Percentiles rank a stretch among this genome's conserved stretches.
Conservation (phyloP, 2,329 filamentous ascomycete species). For the Tolypocladium tropicale region DNA sequence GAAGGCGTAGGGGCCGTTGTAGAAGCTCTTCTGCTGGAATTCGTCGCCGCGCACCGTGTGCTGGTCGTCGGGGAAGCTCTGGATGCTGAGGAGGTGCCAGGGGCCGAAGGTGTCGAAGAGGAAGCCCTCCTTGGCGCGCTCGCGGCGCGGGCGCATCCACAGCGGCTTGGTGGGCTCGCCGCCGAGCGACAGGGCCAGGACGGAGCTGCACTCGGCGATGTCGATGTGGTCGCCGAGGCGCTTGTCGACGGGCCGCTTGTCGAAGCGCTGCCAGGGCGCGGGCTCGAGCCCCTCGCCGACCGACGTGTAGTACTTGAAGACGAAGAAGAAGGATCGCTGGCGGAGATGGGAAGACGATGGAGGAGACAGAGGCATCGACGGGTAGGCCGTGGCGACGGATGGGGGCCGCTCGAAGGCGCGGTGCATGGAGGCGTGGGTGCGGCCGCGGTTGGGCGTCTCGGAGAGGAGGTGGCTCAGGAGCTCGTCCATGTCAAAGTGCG, state of each 20-base stretch:
- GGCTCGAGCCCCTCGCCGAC: constrained; percentile 45
- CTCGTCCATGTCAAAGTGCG: constrained; percentile 53
- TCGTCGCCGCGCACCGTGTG: constrained; percentile 46
- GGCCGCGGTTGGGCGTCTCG: constrained; percentile 31
- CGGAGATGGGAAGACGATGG: constrained; percentile 24
- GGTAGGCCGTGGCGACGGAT: constrained; percentile 5
- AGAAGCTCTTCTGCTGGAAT: constrained; percentile 39
- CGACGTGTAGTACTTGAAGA: constrained; percentile 55
- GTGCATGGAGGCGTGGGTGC: constrained; percentile 36
- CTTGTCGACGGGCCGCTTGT: constrained; percentile 30
- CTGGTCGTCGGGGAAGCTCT: constrained; percentile 49
- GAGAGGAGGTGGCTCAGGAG: constrained; percentile 44
- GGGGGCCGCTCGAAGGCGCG: constrained; percentile 31
- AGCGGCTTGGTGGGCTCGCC: constrained; percentile 40
- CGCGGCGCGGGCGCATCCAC: constrained; percentile 36
- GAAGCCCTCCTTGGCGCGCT: constrained; percentile 37
- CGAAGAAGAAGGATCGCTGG: constrained; percentile 50
- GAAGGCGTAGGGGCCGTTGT: constrained; percentile 53
- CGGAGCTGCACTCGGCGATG: constrained; percentile 47
- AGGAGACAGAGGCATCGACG: constrained; percentile 7
- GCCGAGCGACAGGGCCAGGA: constrained; percentile 46
- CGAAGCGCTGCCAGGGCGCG: constrained; percentile 49
- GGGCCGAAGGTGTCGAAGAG: constrained; percentile 49
- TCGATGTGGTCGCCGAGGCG: constrained; percentile 40
- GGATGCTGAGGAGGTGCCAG: constrained; percentile 49